Evolutionary conservation across 768 basidiomycete species (phyloP).

Genomic region (Lactifluus pinguis): DNA sequence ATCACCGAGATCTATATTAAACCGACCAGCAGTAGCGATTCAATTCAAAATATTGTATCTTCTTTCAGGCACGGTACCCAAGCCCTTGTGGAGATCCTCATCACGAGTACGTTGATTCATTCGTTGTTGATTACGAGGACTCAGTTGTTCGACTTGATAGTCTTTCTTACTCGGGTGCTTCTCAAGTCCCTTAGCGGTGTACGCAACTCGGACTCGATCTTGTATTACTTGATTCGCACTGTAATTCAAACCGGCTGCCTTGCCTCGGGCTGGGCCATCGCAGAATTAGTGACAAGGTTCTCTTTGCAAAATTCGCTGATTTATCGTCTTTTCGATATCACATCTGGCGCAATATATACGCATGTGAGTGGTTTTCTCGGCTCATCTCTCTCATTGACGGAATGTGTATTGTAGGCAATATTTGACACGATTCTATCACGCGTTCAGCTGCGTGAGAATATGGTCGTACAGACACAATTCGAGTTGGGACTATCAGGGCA

Average conservation of each 20-base stretch:
- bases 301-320: neutral
- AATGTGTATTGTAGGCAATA: neutral
- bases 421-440: neutral
- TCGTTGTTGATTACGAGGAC: neutral
- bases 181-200: neutral
- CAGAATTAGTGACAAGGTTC: neutral
- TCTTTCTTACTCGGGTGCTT: neutral
- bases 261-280: neutral
- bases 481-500: neutral
- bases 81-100: neutral
- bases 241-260: neutral
- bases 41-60: neutral
- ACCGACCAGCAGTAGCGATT: neutral
- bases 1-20: neutral
- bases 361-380: neutral
- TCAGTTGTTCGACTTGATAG: neutral
- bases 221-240: neutral
- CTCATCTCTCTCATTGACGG: neutral
- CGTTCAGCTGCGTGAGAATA: neutral
- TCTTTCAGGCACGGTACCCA: neutral
- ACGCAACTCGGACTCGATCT: neutral
- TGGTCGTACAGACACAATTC: neutral
- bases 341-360: neutral
- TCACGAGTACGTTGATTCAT: neutral
- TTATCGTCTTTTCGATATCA: neutral